A percentile compares a stretch with the other conserved stretches of the same genome.
Conservation (phyloP, 129 eudicot species). For the Silybum marianum region DNA sequence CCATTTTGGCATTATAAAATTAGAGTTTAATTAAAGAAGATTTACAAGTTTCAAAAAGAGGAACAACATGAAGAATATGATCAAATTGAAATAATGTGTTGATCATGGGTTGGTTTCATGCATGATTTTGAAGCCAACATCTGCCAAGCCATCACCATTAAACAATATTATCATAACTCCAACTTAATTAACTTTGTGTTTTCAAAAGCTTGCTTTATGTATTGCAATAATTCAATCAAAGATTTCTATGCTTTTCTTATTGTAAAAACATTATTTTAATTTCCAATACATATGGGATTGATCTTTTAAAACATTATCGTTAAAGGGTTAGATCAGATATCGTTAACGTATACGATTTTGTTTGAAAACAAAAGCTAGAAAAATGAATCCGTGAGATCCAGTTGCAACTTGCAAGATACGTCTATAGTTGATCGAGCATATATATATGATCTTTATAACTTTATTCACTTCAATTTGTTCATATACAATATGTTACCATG, state of each 20-base stretch:
- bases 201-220: background rate
- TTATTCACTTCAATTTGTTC: too few relatives aligned
- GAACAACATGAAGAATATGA: background rate
- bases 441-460: too few relatives aligned
- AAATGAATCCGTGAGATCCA: background rate
- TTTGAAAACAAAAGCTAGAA: too few relatives aligned
- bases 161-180: background rate
- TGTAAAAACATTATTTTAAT: background rate
- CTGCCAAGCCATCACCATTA: background rate
- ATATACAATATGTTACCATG: too few relatives aligned
- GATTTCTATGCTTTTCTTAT: background rate
- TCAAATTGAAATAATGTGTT: background rate
- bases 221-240: background rate
- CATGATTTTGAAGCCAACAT: background rate
- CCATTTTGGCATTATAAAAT: background rate
- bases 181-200: background rate
- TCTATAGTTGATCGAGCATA: too few relatives aligned
- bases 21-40: background rate
- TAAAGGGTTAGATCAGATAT: too few relatives aligned
- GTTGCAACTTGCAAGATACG: background rate
- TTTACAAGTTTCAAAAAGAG: background rate
- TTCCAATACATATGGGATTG: background rate
- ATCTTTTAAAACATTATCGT: background rate
- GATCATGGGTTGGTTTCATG: background rate
- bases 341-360: too few relatives aligned